phyloP scores from a whole-genome alignment of 176 grass and related monocot species.

The Zoysia pacifica region DNA sequence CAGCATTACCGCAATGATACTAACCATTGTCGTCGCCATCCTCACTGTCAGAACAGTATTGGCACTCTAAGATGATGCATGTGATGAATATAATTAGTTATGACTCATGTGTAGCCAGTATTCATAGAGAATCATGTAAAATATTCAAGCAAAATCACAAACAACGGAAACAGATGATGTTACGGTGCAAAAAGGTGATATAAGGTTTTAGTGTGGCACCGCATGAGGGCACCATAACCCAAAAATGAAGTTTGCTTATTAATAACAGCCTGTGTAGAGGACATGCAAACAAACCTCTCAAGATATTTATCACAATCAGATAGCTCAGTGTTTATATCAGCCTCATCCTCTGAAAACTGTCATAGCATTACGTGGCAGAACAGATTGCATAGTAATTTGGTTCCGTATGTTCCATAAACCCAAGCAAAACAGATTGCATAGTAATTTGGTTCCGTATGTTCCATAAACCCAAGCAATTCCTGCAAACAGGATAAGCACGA shows the following conservation, averaged over 20 bases:
- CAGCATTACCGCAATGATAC: constrained; percentile 12
- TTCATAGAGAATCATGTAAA: not conserved
- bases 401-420: too few relatives aligned
- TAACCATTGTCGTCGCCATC: constrained; percentile 51
- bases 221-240: not conserved
- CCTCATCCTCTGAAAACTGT: constrained; percentile 55
- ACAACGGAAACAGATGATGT: not conserved
- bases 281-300: constrained; percentile 54
- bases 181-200: not conserved
- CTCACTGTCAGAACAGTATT: constrained; percentile 76
- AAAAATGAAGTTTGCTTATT: not conserved
- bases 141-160: not conserved
- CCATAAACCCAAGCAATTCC: too few relatives aligned
- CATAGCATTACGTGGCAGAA: too few relatives aligned
- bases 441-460: too few relatives aligned
- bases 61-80: constrained; percentile 67
- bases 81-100: constrained; percentile 29
- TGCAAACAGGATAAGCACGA: too few relatives aligned
- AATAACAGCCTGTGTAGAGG: not conserved
- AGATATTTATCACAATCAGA: constrained; percentile 87
- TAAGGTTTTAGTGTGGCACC: not conserved
- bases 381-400: too few relatives aligned
- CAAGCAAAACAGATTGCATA: too few relatives aligned
- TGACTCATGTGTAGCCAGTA: not conserved
- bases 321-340: constrained; percentile 58